Evolutionary conservation across 495 filamentous ascomycete species (phyloP).

Genomic region (Xylaria intraflava): DNA sequence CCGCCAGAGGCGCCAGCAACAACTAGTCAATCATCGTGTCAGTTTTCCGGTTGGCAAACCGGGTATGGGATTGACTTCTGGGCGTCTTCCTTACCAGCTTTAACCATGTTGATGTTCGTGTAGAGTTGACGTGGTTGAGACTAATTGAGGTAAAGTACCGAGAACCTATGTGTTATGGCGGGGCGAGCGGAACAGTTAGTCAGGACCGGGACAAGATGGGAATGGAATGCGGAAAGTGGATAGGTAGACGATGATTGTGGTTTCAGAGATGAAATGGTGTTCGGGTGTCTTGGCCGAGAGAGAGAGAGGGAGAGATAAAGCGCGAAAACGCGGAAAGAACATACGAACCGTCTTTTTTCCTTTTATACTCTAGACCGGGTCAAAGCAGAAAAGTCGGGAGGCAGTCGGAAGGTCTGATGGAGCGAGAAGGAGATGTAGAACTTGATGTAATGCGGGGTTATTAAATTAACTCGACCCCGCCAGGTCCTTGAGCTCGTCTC

Average conservation of each 20-base stretch:
- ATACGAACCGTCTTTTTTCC: too few relatives aligned
- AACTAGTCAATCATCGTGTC: constrained; percentile 46
- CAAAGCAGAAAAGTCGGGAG: too few relatives aligned
- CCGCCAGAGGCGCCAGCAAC: constrained; percentile 96
- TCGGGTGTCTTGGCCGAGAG: too few relatives aligned
- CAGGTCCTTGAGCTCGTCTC: too few relatives aligned
- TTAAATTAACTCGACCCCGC: neutral
- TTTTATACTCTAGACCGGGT: too few relatives aligned
- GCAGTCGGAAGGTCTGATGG: too few relatives aligned
- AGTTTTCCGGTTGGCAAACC: constrained; percentile 12
- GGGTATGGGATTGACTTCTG: neutral
- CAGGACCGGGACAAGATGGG: neutral
- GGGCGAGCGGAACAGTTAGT: constrained; percentile 19
- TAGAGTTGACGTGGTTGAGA: constrained; percentile 19
- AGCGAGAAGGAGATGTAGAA: neutral
- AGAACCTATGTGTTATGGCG: too few relatives aligned
- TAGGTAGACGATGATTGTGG: too few relatives aligned
- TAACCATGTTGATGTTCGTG: constrained; percentile 62
- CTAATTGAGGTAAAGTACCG: neutral
- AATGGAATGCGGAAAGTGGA: constrained; percentile 12
- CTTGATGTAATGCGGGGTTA: neutral
- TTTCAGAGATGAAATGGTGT: too few relatives aligned
- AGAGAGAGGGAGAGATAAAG: neutral
- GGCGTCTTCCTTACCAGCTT: constrained; percentile 60
- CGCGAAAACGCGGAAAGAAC: neutral